Percentiles rank a stretch among this genome's conserved stretches.
phyloP scores from a whole-genome alignment of 805 yeast species.

The Clavispora asparagi region DNA sequence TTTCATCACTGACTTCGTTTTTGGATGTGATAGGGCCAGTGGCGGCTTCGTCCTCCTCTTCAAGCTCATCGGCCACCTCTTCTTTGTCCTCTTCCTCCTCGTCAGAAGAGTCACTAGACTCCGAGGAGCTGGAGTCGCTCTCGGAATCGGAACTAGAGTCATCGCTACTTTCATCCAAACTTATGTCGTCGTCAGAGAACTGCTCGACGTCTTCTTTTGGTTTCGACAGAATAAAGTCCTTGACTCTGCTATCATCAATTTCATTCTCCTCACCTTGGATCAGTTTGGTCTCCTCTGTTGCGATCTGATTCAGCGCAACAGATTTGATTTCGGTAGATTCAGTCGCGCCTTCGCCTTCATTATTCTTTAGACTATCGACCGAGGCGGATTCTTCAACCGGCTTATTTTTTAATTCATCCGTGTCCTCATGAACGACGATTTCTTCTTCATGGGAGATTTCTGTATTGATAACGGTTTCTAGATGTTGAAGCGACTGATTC shows the following conservation, averaged over 20 bases:
- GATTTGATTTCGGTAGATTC: too few relatives aligned
- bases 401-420: neutral
- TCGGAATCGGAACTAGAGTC: conserved; percentile 1
- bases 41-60: conserved; percentile 40
- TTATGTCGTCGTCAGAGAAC: conserved; percentile 15
- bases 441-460: neutral
- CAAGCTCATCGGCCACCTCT: conserved; percentile 18
- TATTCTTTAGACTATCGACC: too few relatives aligned
- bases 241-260: neutral
- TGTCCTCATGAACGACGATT: neutral
- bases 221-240: neutral
- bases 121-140: neutral
- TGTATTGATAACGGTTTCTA: too few relatives aligned
- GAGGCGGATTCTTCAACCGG: too few relatives aligned
- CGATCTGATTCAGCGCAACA: too few relatives aligned
- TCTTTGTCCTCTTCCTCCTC: conserved; percentile 5
- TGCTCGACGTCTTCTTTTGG: conserved; percentile 4
- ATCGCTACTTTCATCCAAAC: conserved; percentile 3
- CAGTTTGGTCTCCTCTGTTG: neutral
- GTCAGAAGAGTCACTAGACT: conserved; percentile 2
- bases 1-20: conserved; percentile 69
- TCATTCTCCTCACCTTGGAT: neutral
- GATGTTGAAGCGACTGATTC: too few relatives aligned
- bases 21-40: conserved; percentile 71
- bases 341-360: too few relatives aligned